phyloP scores from a whole-genome alignment of 768 basidiomycete genomes.

The Mycena polygramma region DNA sequence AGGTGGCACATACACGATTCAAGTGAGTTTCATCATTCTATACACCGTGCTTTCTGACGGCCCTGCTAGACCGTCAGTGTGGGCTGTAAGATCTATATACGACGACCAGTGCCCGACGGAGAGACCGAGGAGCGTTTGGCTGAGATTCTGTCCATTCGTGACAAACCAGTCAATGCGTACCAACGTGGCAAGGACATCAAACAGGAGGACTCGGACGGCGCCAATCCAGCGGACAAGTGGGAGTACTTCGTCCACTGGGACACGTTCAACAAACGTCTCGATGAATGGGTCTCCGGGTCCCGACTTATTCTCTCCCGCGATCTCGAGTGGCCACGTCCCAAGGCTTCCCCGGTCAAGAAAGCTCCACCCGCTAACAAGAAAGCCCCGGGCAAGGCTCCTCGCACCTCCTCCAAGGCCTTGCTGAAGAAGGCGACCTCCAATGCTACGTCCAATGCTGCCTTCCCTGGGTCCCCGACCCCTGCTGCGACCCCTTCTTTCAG shows the following conservation, averaged over 20 bases:
- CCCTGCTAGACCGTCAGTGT: constrained; percentile 80
- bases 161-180: constrained; percentile 80
- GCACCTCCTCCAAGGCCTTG: constrained; percentile 59
- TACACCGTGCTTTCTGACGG: constrained; percentile 49
- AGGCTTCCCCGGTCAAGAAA: constrained; percentile 72
- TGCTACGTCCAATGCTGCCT: constrained; percentile 75
- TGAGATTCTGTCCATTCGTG: constrained; percentile 95
- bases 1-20: constrained; percentile 82
- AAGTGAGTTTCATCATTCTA: constrained; percentile 61
- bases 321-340: constrained; percentile 97
- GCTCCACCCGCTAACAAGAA: constrained; percentile 50
- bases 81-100: constrained; percentile 96
- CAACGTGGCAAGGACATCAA: constrained; percentile 57
- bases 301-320: constrained; percentile 87
- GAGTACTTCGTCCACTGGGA: constrained; percentile 99
- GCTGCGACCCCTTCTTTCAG: constrained; percentile 67
- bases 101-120: constrained; percentile 81
- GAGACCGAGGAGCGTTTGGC: constrained; percentile 91
- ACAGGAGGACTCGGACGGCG: constrained; percentile 56
- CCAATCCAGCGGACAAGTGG: constrained; percentile 80
- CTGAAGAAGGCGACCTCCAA: constrained; percentile 80
- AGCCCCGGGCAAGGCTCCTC: constrained; percentile 75
- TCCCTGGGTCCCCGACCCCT: constrained; percentile 70
- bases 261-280: constrained; percentile 98
- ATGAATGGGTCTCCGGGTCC: constrained; percentile 95